Base-by-base conservation (phyloP, 805 yeast genomes). In the Yarrowia sp. region DNA sequence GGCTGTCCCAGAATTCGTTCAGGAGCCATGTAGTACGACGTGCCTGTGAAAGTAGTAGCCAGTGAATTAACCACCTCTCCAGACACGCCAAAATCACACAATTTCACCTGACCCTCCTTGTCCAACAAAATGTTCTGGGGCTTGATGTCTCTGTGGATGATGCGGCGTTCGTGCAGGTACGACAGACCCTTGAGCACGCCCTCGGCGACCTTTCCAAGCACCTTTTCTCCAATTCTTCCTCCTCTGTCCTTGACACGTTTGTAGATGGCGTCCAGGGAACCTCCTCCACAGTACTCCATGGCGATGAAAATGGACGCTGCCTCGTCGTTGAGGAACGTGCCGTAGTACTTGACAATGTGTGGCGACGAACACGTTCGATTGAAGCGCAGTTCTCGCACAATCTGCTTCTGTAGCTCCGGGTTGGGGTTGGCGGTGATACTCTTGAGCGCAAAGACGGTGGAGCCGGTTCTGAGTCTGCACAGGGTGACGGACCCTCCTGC, bases 21-120 rank as follows among this genome's bases (percentile, higher is more conserved):
- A 0, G 99, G 99, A 0, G 99, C 98, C 99, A 95, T 95, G 75
- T 95, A 95, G 74, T 90, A 93, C 10, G 96, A 92, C 0, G 99
- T 95, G 1, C 99, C 99, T 0, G 97, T 95, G 73, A 92, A 95
- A 0, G 99, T 95, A 1, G 97, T 90, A 1, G 98, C 98, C 53
- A 95, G 79, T 0, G 97, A 91, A 75, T 95, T 89, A 36, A 93
- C 97, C 17, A 95, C 97, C 72, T 91, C 97, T 10, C 99, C 99
- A 73, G 96, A 88, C 32, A 95, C 99, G 18, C 99, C 99, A 78
- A 95, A 95, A 77, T 95, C 99, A 77, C 98, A 93, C 62, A 95
- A 78, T 74, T 95, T 95, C 61, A 93, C 92, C 72, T 89, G 87
- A 2, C 99, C 99, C 17, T 78, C 70, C 3, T 77, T 74, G 72